Conservation (phyloP, 2,329 filamentous ascomycete genomes). For the Aspergillus pseudoterreus region DNA sequence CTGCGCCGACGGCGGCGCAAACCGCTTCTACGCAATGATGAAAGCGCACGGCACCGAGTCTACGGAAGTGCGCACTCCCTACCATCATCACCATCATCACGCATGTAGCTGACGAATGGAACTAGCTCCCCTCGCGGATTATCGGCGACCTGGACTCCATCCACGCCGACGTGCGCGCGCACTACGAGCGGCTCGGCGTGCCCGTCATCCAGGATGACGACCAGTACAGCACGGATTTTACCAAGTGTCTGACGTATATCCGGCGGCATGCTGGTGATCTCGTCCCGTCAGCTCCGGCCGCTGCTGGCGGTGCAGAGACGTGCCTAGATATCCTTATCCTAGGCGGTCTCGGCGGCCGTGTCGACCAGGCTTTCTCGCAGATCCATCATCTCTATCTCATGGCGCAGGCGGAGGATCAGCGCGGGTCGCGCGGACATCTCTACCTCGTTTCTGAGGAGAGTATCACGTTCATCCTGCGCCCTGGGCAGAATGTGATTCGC, state of each 20-base stretch:
- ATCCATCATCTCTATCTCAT: slow-evolving; percentile 74
- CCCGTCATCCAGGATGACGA: slow-evolving; percentile 68
- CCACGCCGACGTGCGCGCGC: slow-evolving; percentile 55
- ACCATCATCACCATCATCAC: background rate
- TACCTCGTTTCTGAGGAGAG: slow-evolving; percentile 79
- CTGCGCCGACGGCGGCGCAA: slow-evolving; percentile 89
- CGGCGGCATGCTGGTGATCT: slow-evolving; percentile 34
- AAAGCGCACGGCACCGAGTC: slow-evolving; percentile 25
- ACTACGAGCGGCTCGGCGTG: slow-evolving; percentile 62
- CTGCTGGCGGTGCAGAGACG: slow-evolving; percentile 1
- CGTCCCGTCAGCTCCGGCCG: slow-evolving; percentile 9
- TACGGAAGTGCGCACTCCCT: slow-evolving; percentile 27
- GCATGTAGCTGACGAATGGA: background rate
- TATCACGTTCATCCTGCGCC: slow-evolving; percentile 75
- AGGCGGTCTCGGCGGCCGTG: slow-evolving; percentile 81
- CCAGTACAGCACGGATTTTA: slow-evolving; percentile 87
- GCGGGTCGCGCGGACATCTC: slow-evolving; percentile 51
- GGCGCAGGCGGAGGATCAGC: slow-evolving; percentile 30
- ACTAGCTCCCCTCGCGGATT: slow-evolving; percentile 63
- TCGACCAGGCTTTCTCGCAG: slow-evolving; percentile 88
- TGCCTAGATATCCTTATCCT: slow-evolving; percentile 68
- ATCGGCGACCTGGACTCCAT: slow-evolving; percentile 92
- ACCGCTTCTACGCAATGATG: slow-evolving; percentile 61
- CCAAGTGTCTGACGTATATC: slow-evolving; percentile 69
- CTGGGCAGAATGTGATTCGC: slow-evolving; percentile 64